Evolutionary conservation across 306 rosid genomes (phyloP).

Genomic region (Trifolium pratense): DNA sequence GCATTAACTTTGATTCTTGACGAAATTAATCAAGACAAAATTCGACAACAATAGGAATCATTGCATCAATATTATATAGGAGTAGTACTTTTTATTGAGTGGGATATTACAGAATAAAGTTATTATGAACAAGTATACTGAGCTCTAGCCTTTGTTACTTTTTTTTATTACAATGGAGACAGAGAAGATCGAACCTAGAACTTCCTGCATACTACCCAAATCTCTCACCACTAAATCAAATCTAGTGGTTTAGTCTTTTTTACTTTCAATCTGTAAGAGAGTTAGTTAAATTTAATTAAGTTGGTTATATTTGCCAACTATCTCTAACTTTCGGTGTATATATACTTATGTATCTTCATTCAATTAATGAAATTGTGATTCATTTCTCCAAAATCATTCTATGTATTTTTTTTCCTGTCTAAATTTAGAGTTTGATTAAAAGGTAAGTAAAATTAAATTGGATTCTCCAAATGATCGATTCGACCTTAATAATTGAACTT

Average conservation of each 20-base stretch:
- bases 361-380: too few species aligned
- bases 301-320: background rate
- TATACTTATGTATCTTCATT: background rate
- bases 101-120: background rate
- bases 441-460: too few species aligned
- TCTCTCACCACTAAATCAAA: too few species aligned
- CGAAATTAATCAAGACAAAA: constrained; percentile 25
- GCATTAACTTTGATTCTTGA: constrained; percentile 21
- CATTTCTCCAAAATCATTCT: background rate
- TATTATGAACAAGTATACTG: too few species aligned
- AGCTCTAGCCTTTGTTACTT: too few species aligned
- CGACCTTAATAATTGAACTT: background rate
- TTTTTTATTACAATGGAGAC: too few species aligned
- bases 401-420: too few species aligned
- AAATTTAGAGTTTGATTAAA: too few species aligned
- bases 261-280: background rate
- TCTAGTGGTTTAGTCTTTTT: too few species aligned
- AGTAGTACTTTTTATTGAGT: background rate
- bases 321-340: background rate
- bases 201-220: too few species aligned
- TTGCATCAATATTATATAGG: background rate
- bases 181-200: too few species aligned
- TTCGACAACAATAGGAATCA: background rate
- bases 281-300: background rate
- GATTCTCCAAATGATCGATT: background rate